Evolutionary conservation across 805 yeast genomes (phyloP), one percentile per base, ranked within the genome.

Genomic region (Candida xiaguanensis): DNA sequence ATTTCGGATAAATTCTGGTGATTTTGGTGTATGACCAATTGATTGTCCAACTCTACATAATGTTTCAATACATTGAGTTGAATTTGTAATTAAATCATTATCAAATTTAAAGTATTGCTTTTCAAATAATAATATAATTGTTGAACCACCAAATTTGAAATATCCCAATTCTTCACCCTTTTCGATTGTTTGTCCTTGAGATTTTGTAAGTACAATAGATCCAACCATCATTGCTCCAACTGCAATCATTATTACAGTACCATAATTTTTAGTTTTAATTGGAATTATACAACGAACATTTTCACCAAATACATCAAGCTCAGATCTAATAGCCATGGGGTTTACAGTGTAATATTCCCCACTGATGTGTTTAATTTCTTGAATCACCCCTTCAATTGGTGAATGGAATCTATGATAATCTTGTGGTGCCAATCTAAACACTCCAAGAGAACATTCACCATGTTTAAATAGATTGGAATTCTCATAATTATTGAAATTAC

Each of bases 161-260:
- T 87, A 91, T 0, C 99, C 99, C 19, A 91, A 61, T 52, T 91
- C 98, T 31, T 85, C 90, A 3, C 93, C 85, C 33, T 90, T 70
- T 7, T 61, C 51, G 3, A 91, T 70, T 0, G 38, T 27, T 31
- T 78, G 78, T 2, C 87, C 88, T 33, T 72, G 75, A 38, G 73
- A 56, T 12, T 80, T 82, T 0, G 91, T 81, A 20, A 91, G 58
- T 0, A 88, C 74, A 2, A 83, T 89, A 2, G 95, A 83, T 0
- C 98, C 98, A 2, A 91, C 99, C 97, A 91, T 89, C 98, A 93
- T 91, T 0, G 99, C 99, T 25, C 99, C 99, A 3, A 91, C 87
- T 5, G 93, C 80, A 16, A 88, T 77, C 63, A 86, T 72, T 45
- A 85, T 65, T 14, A 91, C 84, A 0, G 75, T 71, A 0, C 97